phyloP scores from a whole-genome alignment of 2,329 filamentous ascomycete species.

The Daldinia sp. region DNA sequence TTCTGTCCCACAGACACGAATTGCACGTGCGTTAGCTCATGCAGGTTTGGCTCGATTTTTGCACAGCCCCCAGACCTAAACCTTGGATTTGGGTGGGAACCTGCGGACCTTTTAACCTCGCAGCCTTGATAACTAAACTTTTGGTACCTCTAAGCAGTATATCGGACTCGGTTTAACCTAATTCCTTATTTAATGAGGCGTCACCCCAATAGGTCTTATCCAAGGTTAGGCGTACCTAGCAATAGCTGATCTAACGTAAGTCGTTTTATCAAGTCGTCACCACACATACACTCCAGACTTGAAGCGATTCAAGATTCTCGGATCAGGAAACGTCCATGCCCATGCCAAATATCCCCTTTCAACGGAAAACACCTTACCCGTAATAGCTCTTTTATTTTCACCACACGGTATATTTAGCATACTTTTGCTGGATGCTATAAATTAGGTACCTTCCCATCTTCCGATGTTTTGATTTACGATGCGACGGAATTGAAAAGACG shows the following conservation, averaged over 20 bases:
- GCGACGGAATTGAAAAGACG: slow-evolving; percentile 43
- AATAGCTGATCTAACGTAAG: slow-evolving; percentile 20
- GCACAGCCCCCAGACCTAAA: not conserved
- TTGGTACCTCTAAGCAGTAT: not conserved
- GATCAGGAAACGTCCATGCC: slow-evolving; percentile 19
- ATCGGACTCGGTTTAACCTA: slow-evolving; percentile 24
- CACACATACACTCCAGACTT: slow-evolving; percentile 14
- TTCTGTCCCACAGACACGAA: not conserved
- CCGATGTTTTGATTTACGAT: slow-evolving; percentile 38
- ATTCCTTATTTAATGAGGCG: slow-evolving; percentile 10
- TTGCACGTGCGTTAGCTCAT: not conserved
- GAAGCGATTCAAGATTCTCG: slow-evolving; percentile 24
- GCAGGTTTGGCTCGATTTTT: not conserved
- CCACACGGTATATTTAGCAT: not conserved
- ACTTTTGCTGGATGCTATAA: not conserved
- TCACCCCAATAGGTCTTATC: no score
- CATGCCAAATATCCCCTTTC: not conserved
- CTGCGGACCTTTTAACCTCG: no score
- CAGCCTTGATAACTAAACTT: not conserved
- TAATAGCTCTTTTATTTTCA: not conserved
- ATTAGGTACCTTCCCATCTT: slow-evolving; percentile 13
- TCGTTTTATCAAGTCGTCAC: slow-evolving; percentile 34
- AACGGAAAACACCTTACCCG: slow-evolving; percentile 7
- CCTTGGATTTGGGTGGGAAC: no score
- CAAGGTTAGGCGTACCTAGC: not conserved